Conservation (phyloP, 2,329 filamentous ascomycete genomes). For the Ceratocystis variospora region DNA sequence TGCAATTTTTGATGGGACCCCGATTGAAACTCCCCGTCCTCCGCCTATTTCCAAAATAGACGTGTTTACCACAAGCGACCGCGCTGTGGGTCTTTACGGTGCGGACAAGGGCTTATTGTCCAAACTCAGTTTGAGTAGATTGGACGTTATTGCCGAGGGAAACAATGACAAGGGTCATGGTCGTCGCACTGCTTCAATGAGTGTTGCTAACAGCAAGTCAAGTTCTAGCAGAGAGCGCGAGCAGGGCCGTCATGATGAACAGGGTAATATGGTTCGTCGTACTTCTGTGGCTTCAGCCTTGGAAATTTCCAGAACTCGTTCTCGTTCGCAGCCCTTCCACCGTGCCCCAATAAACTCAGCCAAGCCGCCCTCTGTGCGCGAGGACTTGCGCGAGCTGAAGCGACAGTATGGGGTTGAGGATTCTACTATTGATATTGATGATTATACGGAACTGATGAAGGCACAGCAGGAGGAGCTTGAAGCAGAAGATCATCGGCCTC, state of each 20-base stretch:
- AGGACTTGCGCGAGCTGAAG: constrained; percentile 42
- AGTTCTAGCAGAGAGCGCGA: constrained; percentile 5
- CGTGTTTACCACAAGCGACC: too few relatives aligned
- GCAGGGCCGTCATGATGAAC: background rate
- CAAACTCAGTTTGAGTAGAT: constrained; percentile 11
- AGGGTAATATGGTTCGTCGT: background rate
- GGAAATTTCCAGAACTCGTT: constrained; percentile 6
- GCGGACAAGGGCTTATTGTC: constrained; percentile 5
- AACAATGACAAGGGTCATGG: constrained; percentile 10
- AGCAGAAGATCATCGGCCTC: background rate
- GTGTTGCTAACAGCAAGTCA: background rate
- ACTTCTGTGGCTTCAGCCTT: background rate
- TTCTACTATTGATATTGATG: constrained; percentile 39
- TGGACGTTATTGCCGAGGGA: constrained; percentile 14
- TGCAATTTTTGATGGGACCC: constrained; percentile 15
- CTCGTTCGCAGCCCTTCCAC: constrained; percentile 23
- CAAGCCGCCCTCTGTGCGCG: constrained; percentile 39
- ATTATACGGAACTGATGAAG: constrained; percentile 38
- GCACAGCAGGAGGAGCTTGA: background rate
- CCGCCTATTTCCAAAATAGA: constrained; percentile 16
- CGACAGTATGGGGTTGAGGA: constrained; percentile 42
- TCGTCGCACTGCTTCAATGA: constrained; percentile 16
- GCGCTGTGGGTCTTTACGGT: background rate
- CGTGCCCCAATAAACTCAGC: constrained; percentile 40
- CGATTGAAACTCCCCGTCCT: constrained; percentile 13